Percentiles rank a stretch among this genome's conserved stretches.
These are phyloP conservation scores for Karstenula rhodostoma DNA, from an alignment of 2,329 filamentous ascomycete genomes.

Conservation along the genomic window DNA sequence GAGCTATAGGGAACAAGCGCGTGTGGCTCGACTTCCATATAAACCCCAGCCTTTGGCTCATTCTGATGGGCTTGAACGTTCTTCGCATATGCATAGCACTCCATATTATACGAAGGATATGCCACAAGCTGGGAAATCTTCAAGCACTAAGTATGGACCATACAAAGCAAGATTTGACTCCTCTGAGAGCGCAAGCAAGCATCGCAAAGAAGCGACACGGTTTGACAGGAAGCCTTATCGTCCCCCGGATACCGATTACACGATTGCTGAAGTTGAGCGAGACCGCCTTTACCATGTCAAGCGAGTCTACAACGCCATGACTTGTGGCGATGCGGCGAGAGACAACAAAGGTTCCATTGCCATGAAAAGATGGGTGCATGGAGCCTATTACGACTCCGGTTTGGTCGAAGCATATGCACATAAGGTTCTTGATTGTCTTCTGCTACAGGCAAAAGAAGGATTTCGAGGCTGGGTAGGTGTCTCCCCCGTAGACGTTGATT, in stretches of 20 bases:
- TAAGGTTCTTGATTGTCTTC: conserved; percentile 43
- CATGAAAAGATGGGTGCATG: conserved; percentile 44
- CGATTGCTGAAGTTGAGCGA: conserved; percentile 30
- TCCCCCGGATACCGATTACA: conserved; percentile 29
- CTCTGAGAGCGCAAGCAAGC: conserved; percentile 30
- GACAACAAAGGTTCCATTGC: conserved; percentile 43
- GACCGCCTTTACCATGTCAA: conserved; percentile 30
- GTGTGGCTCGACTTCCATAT: conserved; percentile 16
- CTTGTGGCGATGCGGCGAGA: conserved; percentile 35
- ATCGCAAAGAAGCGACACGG: conserved; percentile 35
- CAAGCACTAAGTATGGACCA: conserved; percentile 25
- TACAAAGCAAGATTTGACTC: conserved; percentile 32
- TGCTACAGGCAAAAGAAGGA: conserved; percentile 39
- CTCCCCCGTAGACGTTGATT: too few species aligned
- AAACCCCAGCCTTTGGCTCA: conserved; percentile 19
- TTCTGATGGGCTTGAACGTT: conserved; percentile 8
- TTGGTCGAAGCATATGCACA: conserved; percentile 45
- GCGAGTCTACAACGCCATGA: conserved; percentile 47
- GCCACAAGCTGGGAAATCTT: conserved; percentile 15
- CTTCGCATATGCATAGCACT: conserved; percentile 17
- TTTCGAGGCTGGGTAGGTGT: conserved; percentile 41
- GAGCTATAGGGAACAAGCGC: conserved; percentile 4
- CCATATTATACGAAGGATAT: conserved; percentile 8
- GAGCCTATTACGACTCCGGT: conserved; percentile 38
- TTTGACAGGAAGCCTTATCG: conserved; percentile 39